Conservation (phyloP, 2,329 filamentous ascomycete species). For the Alternaria triticina region DNA sequence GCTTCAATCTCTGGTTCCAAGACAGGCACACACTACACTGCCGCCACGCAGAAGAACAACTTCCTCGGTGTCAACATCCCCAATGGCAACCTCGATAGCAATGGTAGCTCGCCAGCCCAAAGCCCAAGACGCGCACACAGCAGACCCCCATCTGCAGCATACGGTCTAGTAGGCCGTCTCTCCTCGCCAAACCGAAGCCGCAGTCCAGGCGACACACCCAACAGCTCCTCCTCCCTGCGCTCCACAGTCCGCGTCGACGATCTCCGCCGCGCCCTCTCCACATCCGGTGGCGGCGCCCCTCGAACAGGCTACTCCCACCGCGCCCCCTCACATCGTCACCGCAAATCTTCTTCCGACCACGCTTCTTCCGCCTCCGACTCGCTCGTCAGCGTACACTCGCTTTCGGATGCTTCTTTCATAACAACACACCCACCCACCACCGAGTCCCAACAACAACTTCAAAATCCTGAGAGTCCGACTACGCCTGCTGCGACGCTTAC, state of each 20-base stretch:
- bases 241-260: constrained; percentile 54
- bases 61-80: constrained; percentile 64
- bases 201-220: constrained; percentile 40
- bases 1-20: constrained; percentile 79
- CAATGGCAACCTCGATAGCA: constrained; percentile 44
- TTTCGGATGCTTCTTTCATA: constrained; percentile 66
- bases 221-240: constrained; percentile 46
- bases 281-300: constrained; percentile 38
- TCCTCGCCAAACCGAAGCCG: constrained; percentile 35
- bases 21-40: constrained; percentile 47
- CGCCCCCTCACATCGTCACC: constrained; percentile 29
- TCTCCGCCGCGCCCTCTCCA: constrained; percentile 53
- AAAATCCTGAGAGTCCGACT: background rate
- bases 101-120: constrained; percentile 36
- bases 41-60: constrained; percentile 37
- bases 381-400: constrained; percentile 73
- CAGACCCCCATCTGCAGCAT: constrained; percentile 40
- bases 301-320: constrained; percentile 40
- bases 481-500: constrained; percentile 34
- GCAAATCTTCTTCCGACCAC: constrained; percentile 52
- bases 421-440: constrained; percentile 29
- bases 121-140: constrained; percentile 43
- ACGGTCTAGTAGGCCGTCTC: constrained; percentile 43
- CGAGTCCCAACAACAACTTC: background rate
- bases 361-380: constrained; percentile 67